These are phyloP conservation scores for Calocybe gangraenosa DNA, from an alignment of 768 basidiomycete genomes.

Conservation along the genomic window DNA sequence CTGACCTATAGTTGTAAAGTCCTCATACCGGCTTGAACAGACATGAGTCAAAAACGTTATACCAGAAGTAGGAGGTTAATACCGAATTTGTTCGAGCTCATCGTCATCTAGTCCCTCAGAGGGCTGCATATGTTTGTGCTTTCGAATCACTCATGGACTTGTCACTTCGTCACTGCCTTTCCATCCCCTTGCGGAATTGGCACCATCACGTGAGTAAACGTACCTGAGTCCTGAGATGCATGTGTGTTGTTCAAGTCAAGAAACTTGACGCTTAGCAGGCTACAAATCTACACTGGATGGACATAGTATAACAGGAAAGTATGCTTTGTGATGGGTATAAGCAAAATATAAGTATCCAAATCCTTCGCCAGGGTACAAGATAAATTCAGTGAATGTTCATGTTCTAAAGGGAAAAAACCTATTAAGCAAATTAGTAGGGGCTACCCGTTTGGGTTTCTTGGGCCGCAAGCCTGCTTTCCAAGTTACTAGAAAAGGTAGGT, in stretches of 20 bases:
- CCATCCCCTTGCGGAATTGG: not conserved
- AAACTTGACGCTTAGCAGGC: too few relatives aligned
- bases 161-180: not conserved
- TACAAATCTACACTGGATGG: not conserved
- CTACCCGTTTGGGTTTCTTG: slow-evolving; percentile 31
- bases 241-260: too few relatives aligned
- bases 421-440: slow-evolving; percentile 10
- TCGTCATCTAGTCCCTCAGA: slow-evolving; percentile 54
- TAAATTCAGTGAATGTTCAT: slow-evolving; percentile 1
- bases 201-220: slow-evolving; percentile 10
- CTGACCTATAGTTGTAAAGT: slow-evolving; percentile 90
- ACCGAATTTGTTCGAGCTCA: slow-evolving; percentile 68
- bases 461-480: slow-evolving; percentile 56
- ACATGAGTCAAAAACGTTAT: slow-evolving; percentile 18
- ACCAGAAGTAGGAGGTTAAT: too few relatives aligned
- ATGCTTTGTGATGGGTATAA: slow-evolving; percentile 10
- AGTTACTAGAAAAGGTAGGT: slow-evolving; percentile 35
- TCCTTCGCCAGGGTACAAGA: slow-evolving; percentile 15
- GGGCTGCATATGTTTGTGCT: slow-evolving; percentile 34
- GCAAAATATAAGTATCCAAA: slow-evolving; percentile 12
- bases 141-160: too few relatives aligned
- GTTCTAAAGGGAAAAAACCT: not conserved
- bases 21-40: slow-evolving; percentile 76
- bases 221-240: not conserved
- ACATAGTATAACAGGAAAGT: not conserved